Percentiles rank a stretch among this genome's conserved stretches.
Conservation (phyloP, 1,139 yeast species). For the Williopsis jadinii region DNA sequence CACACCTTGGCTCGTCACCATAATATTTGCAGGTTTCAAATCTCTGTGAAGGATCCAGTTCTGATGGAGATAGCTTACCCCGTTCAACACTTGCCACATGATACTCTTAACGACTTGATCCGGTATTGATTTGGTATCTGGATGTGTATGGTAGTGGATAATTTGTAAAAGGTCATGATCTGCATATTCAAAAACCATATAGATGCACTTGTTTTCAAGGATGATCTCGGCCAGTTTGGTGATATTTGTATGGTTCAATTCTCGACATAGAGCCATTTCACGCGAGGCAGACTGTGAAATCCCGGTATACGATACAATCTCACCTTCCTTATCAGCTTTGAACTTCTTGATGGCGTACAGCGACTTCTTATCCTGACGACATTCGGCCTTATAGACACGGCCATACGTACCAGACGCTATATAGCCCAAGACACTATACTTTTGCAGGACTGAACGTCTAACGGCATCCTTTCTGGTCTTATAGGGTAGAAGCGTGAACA, state of each 20-base stretch:
- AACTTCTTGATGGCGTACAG: conserved; percentile 86
- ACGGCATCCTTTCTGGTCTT: conserved; percentile 64
- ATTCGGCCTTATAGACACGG: conserved; percentile 84
- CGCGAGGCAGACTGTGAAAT: conserved; percentile 94
- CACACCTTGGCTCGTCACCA: conserved; percentile 85
- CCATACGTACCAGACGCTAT: conserved; percentile 99
- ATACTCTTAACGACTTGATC: conserved; percentile 73
- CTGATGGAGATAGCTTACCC: conserved; percentile 85
- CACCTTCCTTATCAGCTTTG: conserved; percentile 92
- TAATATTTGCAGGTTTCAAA: conserved; percentile 94
- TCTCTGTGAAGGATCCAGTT: conserved; percentile 96
- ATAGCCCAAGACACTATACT: conserved; percentile 85
- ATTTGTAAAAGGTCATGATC: conserved; percentile 93
- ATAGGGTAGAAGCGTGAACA: conserved; percentile 68
- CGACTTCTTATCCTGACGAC: conserved; percentile 29
- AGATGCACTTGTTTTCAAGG: conserved; percentile 85
- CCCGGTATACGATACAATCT: conserved; percentile 84
- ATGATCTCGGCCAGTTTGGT: conserved; percentile 77
- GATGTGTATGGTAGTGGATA: conserved; percentile 89
- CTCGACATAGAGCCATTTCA: conserved; percentile 94
- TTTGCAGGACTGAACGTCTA: conserved; percentile 66
- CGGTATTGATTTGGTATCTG: conserved; percentile 74
- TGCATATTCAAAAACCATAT: conserved; percentile 92
- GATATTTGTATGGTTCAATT: conserved; percentile 71
- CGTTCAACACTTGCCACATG: conserved; percentile 87